Evolutionary conservation across 371 early-diverging fungal species (phyloP).

Genomic region (Mucor racemosus): DNA sequence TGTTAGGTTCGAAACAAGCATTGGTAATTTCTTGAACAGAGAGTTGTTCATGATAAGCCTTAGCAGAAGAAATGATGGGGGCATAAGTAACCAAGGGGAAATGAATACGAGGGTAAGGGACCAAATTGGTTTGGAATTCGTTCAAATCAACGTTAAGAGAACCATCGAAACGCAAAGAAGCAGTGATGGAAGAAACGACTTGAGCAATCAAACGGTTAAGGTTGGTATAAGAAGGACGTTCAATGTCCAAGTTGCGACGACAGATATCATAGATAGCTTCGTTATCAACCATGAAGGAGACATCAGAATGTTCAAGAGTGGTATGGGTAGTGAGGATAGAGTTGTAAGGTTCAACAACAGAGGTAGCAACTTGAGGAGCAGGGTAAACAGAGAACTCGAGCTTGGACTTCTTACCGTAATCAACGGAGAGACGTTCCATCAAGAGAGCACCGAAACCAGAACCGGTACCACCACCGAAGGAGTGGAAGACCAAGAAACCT

Average conservation of each 20-base stretch:
- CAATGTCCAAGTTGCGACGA: constrained; percentile 96
- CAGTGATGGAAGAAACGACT: constrained; percentile 99
- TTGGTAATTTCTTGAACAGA: constrained; percentile 90
- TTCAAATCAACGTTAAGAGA: constrained; percentile 95
- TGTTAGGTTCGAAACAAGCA: constrained; percentile 92
- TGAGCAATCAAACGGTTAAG: constrained; percentile 99
- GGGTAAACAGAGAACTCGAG: constrained; percentile 99
- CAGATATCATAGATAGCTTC: constrained; percentile 99
- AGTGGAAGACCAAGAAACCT: constrained; percentile 98
- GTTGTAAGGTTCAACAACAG: constrained; percentile 99
- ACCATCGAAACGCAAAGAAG: constrained; percentile 98
- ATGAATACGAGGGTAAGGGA: constrained; percentile 96
- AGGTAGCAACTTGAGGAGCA: constrained; percentile 96
- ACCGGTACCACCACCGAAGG: constrained; percentile 99
- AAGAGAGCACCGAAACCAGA: constrained; percentile 99
- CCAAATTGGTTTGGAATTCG: constrained; percentile 97
- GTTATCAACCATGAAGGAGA: constrained; percentile 99
- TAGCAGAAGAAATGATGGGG: constrained; percentile 89
- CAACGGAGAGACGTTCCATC: constrained; percentile 94
- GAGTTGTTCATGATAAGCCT: constrained; percentile 90
- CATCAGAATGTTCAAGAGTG: constrained; percentile 98
- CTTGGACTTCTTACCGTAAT: constrained; percentile 99
- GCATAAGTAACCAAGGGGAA: constrained; percentile 95
- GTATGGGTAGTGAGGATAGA: constrained; percentile 99
- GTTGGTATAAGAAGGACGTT: constrained; percentile 96